Evolutionary conservation across 768 basidiomycete species (phyloP).

Genomic region (Amyloporia xantha): DNA sequence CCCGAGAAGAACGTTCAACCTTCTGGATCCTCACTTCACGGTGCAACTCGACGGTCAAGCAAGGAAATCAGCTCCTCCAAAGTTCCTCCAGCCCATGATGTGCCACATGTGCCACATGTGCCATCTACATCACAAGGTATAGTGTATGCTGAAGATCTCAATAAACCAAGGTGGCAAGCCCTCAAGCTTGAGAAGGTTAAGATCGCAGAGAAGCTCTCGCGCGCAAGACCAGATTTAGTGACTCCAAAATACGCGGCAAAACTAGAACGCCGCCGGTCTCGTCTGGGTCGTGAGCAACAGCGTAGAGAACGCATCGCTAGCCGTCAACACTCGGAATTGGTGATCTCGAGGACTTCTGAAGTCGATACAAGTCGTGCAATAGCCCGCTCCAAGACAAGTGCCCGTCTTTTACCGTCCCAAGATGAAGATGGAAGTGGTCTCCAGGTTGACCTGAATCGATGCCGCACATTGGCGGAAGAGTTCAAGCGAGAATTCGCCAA

Average conservation of each 20-base stretch:
- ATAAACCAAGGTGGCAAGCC: not conserved
- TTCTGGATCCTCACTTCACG: too few species aligned
- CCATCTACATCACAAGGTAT: too few species aligned
- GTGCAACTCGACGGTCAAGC: too few species aligned
- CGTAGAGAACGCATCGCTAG: not conserved
- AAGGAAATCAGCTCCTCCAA: too few species aligned
- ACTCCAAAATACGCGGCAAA: constrained; percentile 46
- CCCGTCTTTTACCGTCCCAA: constrained; percentile 15
- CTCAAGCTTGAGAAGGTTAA: constrained; percentile 11
- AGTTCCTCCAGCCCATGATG: too few species aligned
- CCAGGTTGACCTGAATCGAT: not conserved
- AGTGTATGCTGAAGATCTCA: not conserved
- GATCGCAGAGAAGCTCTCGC: constrained; percentile 35
- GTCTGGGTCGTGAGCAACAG: not conserved
- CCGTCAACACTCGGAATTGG: not conserved
- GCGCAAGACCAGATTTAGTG: constrained; percentile 43
- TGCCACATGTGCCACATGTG: not conserved
- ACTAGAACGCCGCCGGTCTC: constrained; percentile 24
- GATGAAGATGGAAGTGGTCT: constrained; percentile 9
- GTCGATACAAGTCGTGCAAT: not conserved
- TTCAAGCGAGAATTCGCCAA: constrained; percentile 9
- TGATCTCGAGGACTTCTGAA: not conserved
- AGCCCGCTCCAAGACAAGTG: not conserved
- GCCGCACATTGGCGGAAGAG: constrained; percentile 3
- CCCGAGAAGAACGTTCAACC: too few species aligned